Conservation (phyloP, 2,329 filamentous ascomycete genomes). For the Ascochyta koolunga region DNA sequence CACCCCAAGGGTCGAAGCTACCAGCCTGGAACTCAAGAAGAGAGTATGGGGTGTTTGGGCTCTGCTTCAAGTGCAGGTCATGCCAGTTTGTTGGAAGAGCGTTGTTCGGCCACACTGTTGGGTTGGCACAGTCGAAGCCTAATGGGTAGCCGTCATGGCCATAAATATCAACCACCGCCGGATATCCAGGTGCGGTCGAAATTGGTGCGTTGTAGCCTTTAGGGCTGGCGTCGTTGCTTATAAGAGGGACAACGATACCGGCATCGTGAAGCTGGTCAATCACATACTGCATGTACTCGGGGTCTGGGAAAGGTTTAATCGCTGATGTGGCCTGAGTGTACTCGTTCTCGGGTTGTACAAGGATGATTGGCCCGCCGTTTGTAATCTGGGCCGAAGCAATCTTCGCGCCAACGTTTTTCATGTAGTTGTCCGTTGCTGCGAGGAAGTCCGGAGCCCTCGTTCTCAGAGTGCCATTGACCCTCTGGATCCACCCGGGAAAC, state of each 20-base stretch:
- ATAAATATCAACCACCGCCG: constrained; percentile 67
- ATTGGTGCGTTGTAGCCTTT: constrained; percentile 62
- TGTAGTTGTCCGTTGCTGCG: constrained; percentile 71
- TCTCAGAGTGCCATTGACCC: constrained; percentile 68
- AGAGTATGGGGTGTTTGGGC: constrained; percentile 69
- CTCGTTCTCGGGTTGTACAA: constrained; percentile 84
- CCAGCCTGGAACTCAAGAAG: constrained; percentile 74
- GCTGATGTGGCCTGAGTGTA: constrained; percentile 63
- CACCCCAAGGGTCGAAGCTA: constrained; percentile 77
- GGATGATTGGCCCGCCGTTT: constrained; percentile 78
- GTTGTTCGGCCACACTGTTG: constrained; percentile 64
- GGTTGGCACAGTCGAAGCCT: constrained; percentile 66
- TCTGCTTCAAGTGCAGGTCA: constrained; percentile 62
- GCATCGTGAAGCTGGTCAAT: constrained; percentile 70
- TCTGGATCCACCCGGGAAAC: constrained; percentile 79
- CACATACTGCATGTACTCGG: constrained; percentile 72
- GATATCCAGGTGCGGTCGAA: constrained; percentile 57
- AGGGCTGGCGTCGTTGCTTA: constrained; percentile 73
- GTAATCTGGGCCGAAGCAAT: constrained; percentile 81
- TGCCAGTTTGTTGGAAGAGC: constrained; percentile 64
- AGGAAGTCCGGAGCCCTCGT: constrained; percentile 68
- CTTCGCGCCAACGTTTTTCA: constrained; percentile 65
- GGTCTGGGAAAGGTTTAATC: constrained; percentile 66
- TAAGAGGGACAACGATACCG: constrained; percentile 75
- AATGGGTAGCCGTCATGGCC: constrained; percentile 60